These are phyloP conservation scores for Arthrobotrys sinensis DNA, from an alignment of 2,329 filamentous ascomycete species.

Conservation along the genomic window DNA sequence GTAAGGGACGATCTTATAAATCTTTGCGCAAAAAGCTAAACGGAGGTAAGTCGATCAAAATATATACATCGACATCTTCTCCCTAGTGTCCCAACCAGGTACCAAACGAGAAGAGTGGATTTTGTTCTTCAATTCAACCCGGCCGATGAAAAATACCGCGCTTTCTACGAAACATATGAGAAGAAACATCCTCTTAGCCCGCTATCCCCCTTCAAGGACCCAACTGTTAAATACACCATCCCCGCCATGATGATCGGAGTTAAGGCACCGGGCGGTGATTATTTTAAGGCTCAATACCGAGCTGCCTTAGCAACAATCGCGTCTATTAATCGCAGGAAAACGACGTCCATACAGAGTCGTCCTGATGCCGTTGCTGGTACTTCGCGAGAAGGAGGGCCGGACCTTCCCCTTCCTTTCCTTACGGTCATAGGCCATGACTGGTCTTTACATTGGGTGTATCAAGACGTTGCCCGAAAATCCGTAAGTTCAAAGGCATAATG, in stretches of 20 bases:
- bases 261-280: conserved; percentile 1
- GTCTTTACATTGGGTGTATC: conserved; percentile 17
- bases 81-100: not conserved
- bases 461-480: not conserved
- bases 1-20: not conserved
- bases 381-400: not conserved
- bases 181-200: not conserved
- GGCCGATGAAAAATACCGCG: not conserved
- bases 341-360: not conserved
- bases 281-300: conserved; percentile 10
- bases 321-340: not conserved
- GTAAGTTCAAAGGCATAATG: not conserved
- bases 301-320: not conserved
- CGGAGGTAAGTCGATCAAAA: not conserved
- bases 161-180: not conserved
- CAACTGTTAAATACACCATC: not conserved
- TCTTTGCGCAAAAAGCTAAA: not conserved
- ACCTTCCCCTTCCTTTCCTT: conserved; percentile 15
- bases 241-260: conserved; percentile 6
- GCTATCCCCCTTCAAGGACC: not conserved
- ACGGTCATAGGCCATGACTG: conserved; percentile 12
- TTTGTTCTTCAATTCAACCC: not conserved
- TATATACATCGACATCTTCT: conserved; percentile 1
- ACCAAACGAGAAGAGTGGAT: not conserved
- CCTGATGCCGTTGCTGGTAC: not conserved